These are phyloP conservation scores for Casuarina cunninghamiana DNA, from an alignment of 306 rosid species.

Conservation along the genomic window DNA sequence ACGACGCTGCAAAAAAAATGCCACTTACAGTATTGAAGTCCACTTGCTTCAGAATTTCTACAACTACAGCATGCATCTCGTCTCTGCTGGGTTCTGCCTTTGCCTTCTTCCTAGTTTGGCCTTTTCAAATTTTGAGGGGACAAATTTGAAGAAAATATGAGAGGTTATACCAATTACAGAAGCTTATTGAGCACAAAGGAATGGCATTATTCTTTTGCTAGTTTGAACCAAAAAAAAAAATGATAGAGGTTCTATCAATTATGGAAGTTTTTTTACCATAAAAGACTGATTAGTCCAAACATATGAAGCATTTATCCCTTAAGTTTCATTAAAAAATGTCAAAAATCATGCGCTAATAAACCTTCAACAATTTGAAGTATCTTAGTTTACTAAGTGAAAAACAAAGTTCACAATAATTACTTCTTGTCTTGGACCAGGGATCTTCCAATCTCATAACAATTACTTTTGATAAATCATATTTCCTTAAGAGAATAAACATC, in stretches of 20 bases:
- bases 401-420: not conserved
- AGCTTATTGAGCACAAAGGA: not conserved
- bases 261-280: not conserved
- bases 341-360: not conserved
- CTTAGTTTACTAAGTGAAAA: not conserved
- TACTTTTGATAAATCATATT: not conserved
- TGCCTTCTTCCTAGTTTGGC: slow-evolving; percentile 74
- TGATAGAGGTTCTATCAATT: slow-evolving; percentile 9
- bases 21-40: slow-evolving; percentile 91
- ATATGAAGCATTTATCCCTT: not conserved
- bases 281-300: not conserved
- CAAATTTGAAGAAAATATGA: slow-evolving; percentile 20
- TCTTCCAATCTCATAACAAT: no score
- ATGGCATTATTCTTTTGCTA: not conserved
- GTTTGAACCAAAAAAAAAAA: not conserved
- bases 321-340: not conserved
- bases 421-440: not conserved
- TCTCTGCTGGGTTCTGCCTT: slow-evolving; percentile 77
- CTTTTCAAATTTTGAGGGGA: slow-evolving; percentile 52
- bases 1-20: not conserved
- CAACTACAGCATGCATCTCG: slow-evolving; percentile 85
- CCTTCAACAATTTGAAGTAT: not conserved
- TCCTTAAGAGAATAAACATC: not conserved
- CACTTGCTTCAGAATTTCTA: slow-evolving; percentile 83
- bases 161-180: not conserved